A percentile compares a stretch with the other conserved stretches of the same genome.
Evolutionary conservation across 768 basidiomycete species (phyloP).

Genomic region (Leccinellum luteum): DNA sequence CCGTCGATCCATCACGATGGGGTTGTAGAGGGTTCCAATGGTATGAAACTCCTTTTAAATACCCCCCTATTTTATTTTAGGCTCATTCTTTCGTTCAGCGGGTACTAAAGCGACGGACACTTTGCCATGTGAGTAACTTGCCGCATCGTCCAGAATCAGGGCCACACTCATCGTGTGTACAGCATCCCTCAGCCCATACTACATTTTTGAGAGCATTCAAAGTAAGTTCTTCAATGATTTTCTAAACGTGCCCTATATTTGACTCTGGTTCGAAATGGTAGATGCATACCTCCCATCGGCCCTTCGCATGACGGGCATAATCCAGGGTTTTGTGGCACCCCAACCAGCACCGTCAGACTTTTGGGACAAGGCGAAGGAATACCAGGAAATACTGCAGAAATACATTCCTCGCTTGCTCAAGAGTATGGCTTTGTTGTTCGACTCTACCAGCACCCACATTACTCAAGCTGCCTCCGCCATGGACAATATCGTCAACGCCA

Average conservation of each 20-base stretch:
- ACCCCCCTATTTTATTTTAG: neutral
- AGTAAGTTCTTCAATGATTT: neutral
- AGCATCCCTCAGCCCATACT: neutral
- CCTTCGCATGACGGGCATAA: neutral
- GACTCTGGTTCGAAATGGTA: neutral
- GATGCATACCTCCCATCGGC: neutral
- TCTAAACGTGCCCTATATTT: neutral
- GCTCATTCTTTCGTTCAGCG: neutral
- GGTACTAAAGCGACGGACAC: neutral
- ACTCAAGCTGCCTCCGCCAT: slow-evolving; percentile 2
- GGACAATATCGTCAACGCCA: slow-evolving; percentile 10
- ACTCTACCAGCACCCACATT: slow-evolving; percentile 1
- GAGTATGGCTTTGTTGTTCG: neutral
- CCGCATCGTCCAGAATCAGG: neutral
- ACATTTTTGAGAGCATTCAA: slow-evolving; percentile 1
- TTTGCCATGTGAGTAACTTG: neutral
- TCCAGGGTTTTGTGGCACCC: neutral
- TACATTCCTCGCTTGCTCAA: slow-evolving; percentile 8
- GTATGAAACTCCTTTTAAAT: neutral
- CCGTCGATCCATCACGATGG: neutral
- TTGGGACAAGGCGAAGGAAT: slow-evolving; percentile 10
- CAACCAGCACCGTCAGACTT: slow-evolving; percentile 1
- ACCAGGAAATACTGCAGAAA: neutral
- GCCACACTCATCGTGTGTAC: neutral
- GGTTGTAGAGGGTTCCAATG: neutral